Evolutionary conservation across 2,329 filamentous ascomycete genomes (phyloP), one percentile per base, ranked within the genome.

Genomic region (Knufia fluminis): DNA sequence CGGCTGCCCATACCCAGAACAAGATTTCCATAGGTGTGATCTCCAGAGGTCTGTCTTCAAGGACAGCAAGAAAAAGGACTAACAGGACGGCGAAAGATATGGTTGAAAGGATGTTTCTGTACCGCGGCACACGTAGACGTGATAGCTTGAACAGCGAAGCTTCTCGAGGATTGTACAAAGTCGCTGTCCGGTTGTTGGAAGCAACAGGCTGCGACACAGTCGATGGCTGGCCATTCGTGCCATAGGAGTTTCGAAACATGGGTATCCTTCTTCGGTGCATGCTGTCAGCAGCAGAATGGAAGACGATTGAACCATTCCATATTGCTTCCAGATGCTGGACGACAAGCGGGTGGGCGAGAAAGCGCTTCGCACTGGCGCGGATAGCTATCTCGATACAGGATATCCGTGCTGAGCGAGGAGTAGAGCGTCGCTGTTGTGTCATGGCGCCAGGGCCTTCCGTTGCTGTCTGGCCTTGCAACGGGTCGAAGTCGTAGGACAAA

Each of bases 1-100:
- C 91, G 22, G 88, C 87, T 62, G 88, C 94, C 90, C 91, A 97
- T 66, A 96, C 87, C 91, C 91, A 97, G 68, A 97, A 96, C 10
- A 95, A 66, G 14, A 96, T 72, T 65, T 97, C 91, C 8, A 96
- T 71, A 0, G 79, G 78, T 1, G 88, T 94, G 60, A 97, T 95
- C 46, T 82, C 77, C 48, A 83, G 76, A 2, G 87, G 91, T 52
- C 86, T 79, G 61, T 86, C 73, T 9, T 78, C 71, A 2, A 96
- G 75, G 8, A 97, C 89, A 8, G 88, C 84, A 16, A 96, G 71
- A 64, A 94, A 96, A 9, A 96, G 75, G 12, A 80, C 83, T 33
- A 96, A 82, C 62, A 97, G 75, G 40, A 94, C 79, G 19, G 86
- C 86, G 49, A 94, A 83, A 2, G 90, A 96, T 50, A 89, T 70